Evolutionary conservation across 441 rosid species (phyloP), one percentile per base, ranked within the genome.

Genomic region (Euphorbia schlechtendalii): DNA sequence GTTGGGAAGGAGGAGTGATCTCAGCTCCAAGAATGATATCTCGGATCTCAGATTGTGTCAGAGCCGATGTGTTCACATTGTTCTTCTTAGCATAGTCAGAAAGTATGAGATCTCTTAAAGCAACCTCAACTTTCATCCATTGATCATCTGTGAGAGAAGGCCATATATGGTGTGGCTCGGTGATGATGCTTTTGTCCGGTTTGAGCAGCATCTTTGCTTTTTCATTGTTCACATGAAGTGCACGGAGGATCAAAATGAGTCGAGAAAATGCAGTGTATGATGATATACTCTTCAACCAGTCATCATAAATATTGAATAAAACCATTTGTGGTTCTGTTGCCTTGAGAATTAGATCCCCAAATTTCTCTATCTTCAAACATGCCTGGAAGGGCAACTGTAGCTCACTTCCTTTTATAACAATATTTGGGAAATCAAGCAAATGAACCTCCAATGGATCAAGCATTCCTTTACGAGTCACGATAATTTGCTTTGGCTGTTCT

Each of bases 91-190:
- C 98, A 68, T 92, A 95, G 74, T 92, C 99, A 0, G 96, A 92
- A 54, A 92, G 90, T 63, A 95, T 95, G 52, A 92, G 88, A 83
- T 95, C 99, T 76, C 96, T 80, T 28, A 95, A 78, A 38, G 98
- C 97, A 72, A 95, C 98, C 88, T 92, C 98, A 56, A 95, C 96
- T 86, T 95, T 94, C 96, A 89, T 89, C 98, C 99, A 94, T 58
- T 94, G 98, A 79, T 94, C 98, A 68, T 94, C 96, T 57, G 81
- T 82, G 45, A 95, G 86, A 59, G 98, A 92, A 48, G 99, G 99
- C 98, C 99, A 95, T 61, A 95, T 92, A 69, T 95, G 99, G 71
- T 95, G 99, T 1, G 98, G 89, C 74, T 92, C 96, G 20, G 99
- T 95, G 52, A 95, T 72, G 43, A 95, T 74, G 28, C 92, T 86